phyloP scores from a whole-genome alignment of 768 basidiomycete genomes.

The Sarcodon aspratus region DNA sequence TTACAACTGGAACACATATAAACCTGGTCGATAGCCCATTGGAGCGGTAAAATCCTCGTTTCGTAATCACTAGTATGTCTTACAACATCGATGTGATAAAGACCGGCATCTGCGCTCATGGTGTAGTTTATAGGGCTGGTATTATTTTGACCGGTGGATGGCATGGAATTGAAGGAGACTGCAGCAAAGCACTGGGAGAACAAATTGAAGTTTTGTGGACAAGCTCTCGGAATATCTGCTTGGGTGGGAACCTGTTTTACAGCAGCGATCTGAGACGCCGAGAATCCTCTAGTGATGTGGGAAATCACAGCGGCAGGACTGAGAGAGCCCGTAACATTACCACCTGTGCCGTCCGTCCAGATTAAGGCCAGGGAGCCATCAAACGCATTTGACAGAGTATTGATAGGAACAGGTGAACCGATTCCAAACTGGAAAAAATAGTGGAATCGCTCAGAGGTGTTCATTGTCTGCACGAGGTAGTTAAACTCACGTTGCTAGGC shows the following conservation, averaged over 20 bases:
- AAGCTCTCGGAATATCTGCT: constrained; percentile 39
- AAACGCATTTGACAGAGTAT: constrained; percentile 34
- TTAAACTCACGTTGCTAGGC: constrained; percentile 43
- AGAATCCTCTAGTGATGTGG: constrained; percentile 43
- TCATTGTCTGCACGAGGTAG: not conserved
- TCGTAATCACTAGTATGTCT: constrained; percentile 62
- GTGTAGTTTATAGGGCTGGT: constrained; percentile 49
- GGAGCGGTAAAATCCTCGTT: constrained; percentile 53
- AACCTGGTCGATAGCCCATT: constrained; percentile 69
- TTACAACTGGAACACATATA: constrained; percentile 5
- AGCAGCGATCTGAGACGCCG: constrained; percentile 29
- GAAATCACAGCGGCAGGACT: constrained; percentile 50
- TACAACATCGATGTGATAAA: constrained; percentile 52
- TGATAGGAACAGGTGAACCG: constrained; percentile 42
- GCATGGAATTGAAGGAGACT: constrained; percentile 49
- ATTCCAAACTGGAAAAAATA: constrained; percentile 43
- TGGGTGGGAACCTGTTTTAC: constrained; percentile 36
- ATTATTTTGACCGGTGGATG: constrained; percentile 13
- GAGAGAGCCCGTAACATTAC: constrained; percentile 30
- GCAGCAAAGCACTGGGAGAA: constrained; percentile 64
- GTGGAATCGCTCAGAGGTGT: not conserved
- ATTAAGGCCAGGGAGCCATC: constrained; percentile 40
- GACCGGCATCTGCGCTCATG: constrained; percentile 53
- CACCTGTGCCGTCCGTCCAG: constrained; percentile 62
- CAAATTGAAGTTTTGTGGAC: constrained; percentile 66